Evolutionary conservation across 2,329 filamentous ascomycete species (phyloP), one percentile per base, ranked within the genome.

Genomic region (Xylariomycetidae sp.): DNA sequence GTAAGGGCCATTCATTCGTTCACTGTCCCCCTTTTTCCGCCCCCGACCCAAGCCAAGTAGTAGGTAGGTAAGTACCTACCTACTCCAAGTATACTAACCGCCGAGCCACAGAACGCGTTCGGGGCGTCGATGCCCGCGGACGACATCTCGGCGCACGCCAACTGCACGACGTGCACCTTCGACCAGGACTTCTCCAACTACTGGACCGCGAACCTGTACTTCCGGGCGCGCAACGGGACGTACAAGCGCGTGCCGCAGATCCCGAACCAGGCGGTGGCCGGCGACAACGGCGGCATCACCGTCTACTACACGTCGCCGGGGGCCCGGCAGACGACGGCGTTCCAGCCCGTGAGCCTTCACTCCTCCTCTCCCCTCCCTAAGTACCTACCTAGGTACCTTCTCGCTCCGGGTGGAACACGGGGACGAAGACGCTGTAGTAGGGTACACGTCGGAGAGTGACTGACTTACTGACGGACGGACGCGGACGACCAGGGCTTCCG

Each of bases 321-420:
- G 32, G 29, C 37, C 19, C 49, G 49, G 19, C 48, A 52, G 23
- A 52, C 54, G 6, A 61, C 59, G 8, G 59, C 59, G 13, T 63
- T 63, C 41, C 57, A 60, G 42, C 57, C 59, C 39, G 68, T 54
- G 73, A 65, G 36, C 79, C 66, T 29, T 43, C n/a, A n/a, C n/a
- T n/a, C n/a, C n/a, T n/a, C n/a, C n/a, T n/a, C n/a, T n/a, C n/a
- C n/a, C n/a, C n/a, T n/a, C n/a, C n/a, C n/a, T n/a, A n/a, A n/a
- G n/a, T n/a, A n/a, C n/a, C n/a, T n/a, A n/a, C n/a, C n/a, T n/a
- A n/a, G n/a, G n/a, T n/a, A n/a, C n/a, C n/a, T n/a, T n/a, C n/a
- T n/a, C n/a, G n/a, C n/a, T n/a, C n/a, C n/a, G n/a, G n/a, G n/a
- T n/a, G n/a, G n/a, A n/a, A n/a, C n/a, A n/a, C n/a, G n/a, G n/a